Conservation (phyloP, 73 alveolate genomes). For the Stentor roeselii region DNA sequence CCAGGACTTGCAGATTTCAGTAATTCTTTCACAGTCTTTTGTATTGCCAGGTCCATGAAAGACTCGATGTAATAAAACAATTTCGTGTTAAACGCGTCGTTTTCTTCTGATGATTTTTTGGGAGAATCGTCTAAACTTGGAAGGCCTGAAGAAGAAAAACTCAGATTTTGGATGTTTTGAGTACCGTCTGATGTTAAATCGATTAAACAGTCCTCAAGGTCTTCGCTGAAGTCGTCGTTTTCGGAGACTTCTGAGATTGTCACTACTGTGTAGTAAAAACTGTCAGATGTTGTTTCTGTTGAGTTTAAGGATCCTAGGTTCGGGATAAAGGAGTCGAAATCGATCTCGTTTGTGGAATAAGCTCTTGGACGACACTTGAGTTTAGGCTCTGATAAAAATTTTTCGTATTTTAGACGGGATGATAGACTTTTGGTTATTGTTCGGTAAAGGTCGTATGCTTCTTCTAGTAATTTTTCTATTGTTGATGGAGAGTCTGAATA, state of each 20-base stretch:
- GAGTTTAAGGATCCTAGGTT: background rate
- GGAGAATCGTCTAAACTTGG: background rate
- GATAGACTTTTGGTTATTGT: background rate
- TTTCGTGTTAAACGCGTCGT: constrained; percentile 2
- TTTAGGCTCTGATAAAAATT: background rate
- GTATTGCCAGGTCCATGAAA: constrained; percentile 18
- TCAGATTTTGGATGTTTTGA: background rate
- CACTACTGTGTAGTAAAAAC: background rate
- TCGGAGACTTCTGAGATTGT: constrained; percentile 22
- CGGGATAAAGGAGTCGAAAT: background rate
- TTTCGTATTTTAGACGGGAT: background rate
- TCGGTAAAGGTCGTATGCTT: background rate
- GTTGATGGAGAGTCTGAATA: background rate
- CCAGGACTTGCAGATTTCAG: background rate
- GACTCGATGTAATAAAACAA: background rate
- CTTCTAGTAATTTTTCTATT: constrained; percentile 25
- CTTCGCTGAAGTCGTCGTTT: constrained; percentile 9
- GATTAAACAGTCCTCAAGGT: background rate
- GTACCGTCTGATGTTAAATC: background rate
- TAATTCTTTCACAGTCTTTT: background rate
- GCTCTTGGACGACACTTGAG: constrained; percentile 10
- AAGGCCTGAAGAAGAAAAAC: background rate
- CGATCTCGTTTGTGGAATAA: background rate
- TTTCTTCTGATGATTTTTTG: background rate
- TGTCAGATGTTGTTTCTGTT: background rate